Conservation (phyloP, 2,329 filamentous ascomycete genomes). For the Xenosphaeropsis pyriputrescens region DNA sequence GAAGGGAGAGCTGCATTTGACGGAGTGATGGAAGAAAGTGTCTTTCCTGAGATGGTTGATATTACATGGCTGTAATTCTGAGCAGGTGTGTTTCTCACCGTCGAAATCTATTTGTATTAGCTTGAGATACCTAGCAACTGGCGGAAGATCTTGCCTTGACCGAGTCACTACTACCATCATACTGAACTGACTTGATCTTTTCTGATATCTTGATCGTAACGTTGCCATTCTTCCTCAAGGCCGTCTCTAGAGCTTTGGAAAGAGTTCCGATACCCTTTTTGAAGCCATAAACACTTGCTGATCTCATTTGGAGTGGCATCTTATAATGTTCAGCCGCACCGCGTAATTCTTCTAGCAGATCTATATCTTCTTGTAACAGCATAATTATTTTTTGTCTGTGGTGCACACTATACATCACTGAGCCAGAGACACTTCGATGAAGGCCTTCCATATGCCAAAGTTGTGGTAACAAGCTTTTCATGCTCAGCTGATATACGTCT, state of each 20-base stretch:
- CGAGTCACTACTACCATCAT: conserved; percentile 19
- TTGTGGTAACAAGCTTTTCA: conserved; percentile 35
- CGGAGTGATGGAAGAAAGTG: conserved; percentile 8
- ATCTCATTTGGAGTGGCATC: conserved; percentile 13
- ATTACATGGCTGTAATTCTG: conserved; percentile 40
- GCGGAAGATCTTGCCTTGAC: conserved; percentile 25
- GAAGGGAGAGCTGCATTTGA: conserved; percentile 23
- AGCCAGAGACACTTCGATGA: conserved; percentile 5
- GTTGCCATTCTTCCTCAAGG: conserved; percentile 35
- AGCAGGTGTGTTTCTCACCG: conserved; percentile 8
- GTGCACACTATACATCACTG: not conserved
- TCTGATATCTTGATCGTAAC: conserved; percentile 39
- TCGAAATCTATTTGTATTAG: conserved; percentile 15
- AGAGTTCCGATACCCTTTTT: conserved; percentile 49
- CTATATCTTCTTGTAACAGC: conserved; percentile 1
- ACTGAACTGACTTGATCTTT: conserved; percentile 30
- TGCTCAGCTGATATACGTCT: conserved; percentile 69
- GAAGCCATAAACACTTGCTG: conserved; percentile 29
- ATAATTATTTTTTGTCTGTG: not conserved
- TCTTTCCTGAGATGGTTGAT: conserved; percentile 34
- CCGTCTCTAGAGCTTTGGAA: conserved; percentile 33
- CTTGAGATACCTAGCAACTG: not conserved
- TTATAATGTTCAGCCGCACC: conserved; percentile 5
- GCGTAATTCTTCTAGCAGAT: conserved; percentile 1
- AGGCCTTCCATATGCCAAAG: conserved; percentile 10